These are phyloP conservation scores for Phialocephala sp. DNA, from an alignment of 2,329 filamentous ascomycete species.

Conservation along the genomic window DNA sequence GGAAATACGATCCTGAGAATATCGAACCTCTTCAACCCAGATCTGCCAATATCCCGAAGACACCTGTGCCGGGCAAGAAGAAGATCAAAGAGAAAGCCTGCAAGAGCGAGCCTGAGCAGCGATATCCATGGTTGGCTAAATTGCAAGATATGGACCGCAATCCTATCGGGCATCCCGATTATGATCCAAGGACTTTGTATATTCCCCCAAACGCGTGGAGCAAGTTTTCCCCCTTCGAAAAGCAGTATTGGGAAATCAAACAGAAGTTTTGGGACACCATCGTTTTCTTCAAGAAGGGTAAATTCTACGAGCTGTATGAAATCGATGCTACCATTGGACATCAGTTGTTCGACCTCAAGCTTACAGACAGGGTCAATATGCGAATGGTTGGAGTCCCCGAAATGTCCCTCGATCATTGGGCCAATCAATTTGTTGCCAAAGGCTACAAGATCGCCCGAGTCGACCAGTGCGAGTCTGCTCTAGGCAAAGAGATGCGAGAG, in stretches of 20 bases:
- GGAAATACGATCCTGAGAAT: constrained; percentile 74
- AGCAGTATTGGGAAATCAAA: constrained; percentile 99
- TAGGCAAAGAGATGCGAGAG: constrained; percentile 99
- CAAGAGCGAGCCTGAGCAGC: constrained; percentile 79
- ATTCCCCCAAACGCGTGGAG: constrained; percentile 81
- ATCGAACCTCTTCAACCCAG: constrained; percentile 56
- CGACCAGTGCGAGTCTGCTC: constrained; percentile 93
- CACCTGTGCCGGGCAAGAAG: constrained; percentile 41
- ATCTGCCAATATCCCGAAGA: constrained; percentile 46
- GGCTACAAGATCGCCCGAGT: constrained; percentile 97
- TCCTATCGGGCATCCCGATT: constrained; percentile 80
- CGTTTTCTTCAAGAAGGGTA: constrained; percentile 99
- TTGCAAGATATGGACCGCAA: constrained; percentile 85
- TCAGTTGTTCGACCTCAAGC: constrained; percentile 95
- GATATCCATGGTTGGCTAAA: constrained; percentile 90
- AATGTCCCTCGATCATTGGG: constrained; percentile 94
- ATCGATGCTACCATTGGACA: constrained; percentile 97
- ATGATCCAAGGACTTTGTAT: constrained; percentile 89
- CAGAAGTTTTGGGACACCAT: constrained; percentile 97
- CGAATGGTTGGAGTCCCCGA: constrained; percentile 99
- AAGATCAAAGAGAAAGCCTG: constrained; percentile 70
- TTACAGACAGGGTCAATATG: constrained; percentile 99
- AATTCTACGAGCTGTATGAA: constrained; percentile 98
- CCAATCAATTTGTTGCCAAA: constrained; percentile 97
- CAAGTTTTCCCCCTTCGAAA: constrained; percentile 92